These are phyloP conservation scores for Pyrenochaeta sp. DNA, from an alignment of 2,329 filamentous ascomycete genomes.

Conservation along the genomic window DNA sequence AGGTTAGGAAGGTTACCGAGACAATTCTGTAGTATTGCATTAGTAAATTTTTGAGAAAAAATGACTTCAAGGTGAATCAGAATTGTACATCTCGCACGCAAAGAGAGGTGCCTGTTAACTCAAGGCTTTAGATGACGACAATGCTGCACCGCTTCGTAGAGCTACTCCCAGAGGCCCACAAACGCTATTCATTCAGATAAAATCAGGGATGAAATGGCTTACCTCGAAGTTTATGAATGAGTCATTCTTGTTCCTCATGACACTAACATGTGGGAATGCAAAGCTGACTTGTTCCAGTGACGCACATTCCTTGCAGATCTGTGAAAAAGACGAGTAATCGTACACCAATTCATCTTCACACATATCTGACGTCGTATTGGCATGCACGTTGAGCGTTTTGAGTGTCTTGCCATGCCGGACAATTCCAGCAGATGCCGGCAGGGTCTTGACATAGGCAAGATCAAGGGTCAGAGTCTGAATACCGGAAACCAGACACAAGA, in stretches of 20 bases:
- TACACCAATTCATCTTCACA: slow-evolving; percentile 55
- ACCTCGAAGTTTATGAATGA: slow-evolving; percentile 55
- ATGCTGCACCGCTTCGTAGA: too few relatives aligned
- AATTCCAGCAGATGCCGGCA: slow-evolving; percentile 55
- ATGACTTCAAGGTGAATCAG: slow-evolving; percentile 1
- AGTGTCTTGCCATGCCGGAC: slow-evolving; percentile 56
- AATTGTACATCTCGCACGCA: not conserved
- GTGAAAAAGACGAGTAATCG: slow-evolving; percentile 52
- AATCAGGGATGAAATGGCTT: slow-evolving; percentile 10
- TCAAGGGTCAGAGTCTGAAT: slow-evolving; percentile 55
- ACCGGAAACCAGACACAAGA: slow-evolving; percentile 56
- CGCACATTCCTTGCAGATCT: slow-evolving; percentile 55
- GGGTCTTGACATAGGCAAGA: slow-evolving; percentile 48
- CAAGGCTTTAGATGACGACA: too few relatives aligned
- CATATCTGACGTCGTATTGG: slow-evolving; percentile 43
- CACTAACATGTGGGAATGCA: slow-evolving; percentile 56
- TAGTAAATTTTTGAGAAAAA: slow-evolving; percentile 11
- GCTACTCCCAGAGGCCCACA: not conserved
- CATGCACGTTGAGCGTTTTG: slow-evolving; percentile 54
- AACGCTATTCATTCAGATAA: not conserved
- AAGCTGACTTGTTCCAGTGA: slow-evolving; percentile 55
- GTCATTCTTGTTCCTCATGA: slow-evolving; percentile 51
- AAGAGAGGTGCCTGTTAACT: not conserved
- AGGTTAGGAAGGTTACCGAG: slow-evolving; percentile 50
- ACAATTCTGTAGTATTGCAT: slow-evolving; percentile 39